phyloP scores from a whole-genome alignment of 2,329 filamentous ascomycete species.

The Thyridium curvatum region DNA sequence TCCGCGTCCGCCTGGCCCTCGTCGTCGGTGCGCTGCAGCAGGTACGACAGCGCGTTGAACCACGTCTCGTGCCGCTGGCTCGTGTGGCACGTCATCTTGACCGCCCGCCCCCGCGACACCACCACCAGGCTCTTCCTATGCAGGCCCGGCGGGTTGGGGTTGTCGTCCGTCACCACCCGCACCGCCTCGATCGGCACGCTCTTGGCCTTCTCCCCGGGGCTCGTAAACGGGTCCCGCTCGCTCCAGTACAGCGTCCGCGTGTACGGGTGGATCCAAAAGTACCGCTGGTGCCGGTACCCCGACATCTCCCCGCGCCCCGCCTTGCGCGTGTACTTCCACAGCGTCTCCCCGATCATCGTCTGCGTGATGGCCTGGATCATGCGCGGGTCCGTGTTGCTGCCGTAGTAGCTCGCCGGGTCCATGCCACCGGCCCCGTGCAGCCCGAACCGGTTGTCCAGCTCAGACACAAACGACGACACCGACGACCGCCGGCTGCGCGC shows the following conservation, averaged over 20 bases:
- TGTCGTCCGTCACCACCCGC: slow-evolving; percentile 86
- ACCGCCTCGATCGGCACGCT: slow-evolving; percentile 92
- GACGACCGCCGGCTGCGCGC: slow-evolving; percentile 65
- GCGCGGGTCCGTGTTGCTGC: slow-evolving; percentile 76
- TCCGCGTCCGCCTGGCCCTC: slow-evolving; percentile 58
- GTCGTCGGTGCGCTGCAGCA: slow-evolving; percentile 69
- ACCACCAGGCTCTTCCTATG: slow-evolving; percentile 92
- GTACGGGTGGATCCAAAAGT: slow-evolving; percentile 99
- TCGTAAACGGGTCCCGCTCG: slow-evolving; percentile 71
- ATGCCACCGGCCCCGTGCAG: slow-evolving; percentile 33
- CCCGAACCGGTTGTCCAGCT: slow-evolving; percentile 82
- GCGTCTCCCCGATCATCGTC: slow-evolving; percentile 97
- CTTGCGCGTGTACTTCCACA: slow-evolving; percentile 99
- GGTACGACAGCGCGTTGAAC: slow-evolving; percentile 95
- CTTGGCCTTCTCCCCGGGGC: slow-evolving; percentile 70
- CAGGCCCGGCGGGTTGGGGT: slow-evolving; percentile 88
- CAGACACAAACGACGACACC: slow-evolving; percentile 90
- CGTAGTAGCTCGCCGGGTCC: slow-evolving; percentile 48
- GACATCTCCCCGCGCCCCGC: slow-evolving; percentile 85
- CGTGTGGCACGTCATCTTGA: slow-evolving; percentile 93
- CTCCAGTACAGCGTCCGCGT: slow-evolving; percentile 97
- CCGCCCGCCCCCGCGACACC: slow-evolving; percentile 76
- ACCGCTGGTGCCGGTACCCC: slow-evolving; percentile 82
- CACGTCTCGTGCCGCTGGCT: slow-evolving; percentile 95
- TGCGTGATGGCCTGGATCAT: slow-evolving; percentile 99